Conservation (phyloP, 1,139 yeast species). For the Spathaspora sp. region DNA sequence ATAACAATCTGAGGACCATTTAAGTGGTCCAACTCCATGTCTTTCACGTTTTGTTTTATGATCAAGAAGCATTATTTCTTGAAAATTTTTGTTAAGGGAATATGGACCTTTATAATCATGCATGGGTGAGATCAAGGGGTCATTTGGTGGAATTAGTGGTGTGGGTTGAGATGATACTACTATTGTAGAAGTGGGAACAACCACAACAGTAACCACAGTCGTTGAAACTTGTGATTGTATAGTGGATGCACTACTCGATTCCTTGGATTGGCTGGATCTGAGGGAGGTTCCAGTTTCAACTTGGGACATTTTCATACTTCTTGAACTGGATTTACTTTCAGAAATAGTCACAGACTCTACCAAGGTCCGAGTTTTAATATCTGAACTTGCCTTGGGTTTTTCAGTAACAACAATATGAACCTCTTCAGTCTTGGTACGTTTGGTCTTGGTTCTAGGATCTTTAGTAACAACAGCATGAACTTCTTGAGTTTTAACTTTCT, state of each 20-base stretch:
- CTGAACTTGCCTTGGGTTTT: not conserved
- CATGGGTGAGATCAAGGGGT: constrained; percentile 7
- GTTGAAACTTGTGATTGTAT: not conserved
- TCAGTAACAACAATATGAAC: constrained; percentile 2
- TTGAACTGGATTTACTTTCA: not conserved
- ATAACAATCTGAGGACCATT: constrained; percentile 32
- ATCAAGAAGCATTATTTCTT: constrained; percentile 21
- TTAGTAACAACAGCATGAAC: not conserved
- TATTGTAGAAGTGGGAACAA: not conserved
- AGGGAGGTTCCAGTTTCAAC: not conserved
- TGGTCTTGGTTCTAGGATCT: not conserved
- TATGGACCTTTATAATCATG: constrained; percentile 14
- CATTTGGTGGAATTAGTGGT: not conserved
- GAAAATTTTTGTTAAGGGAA: constrained; percentile 22
- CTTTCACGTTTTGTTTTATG: constrained; percentile 31
- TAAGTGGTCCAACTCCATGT: constrained; percentile 29
- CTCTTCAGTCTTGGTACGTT: not conserved
- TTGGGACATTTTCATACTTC: too few species aligned
- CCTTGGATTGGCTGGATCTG: not conserved
- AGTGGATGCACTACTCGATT: not conserved
- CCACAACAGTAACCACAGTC: not conserved
- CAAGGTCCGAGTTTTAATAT: not conserved
- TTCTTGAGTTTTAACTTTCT: constrained; percentile 1
- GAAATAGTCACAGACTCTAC: not conserved
- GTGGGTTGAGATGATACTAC: not conserved